phyloP scores from a whole-genome alignment of 805 yeast species.

The Nakazawaea peltata region DNA sequence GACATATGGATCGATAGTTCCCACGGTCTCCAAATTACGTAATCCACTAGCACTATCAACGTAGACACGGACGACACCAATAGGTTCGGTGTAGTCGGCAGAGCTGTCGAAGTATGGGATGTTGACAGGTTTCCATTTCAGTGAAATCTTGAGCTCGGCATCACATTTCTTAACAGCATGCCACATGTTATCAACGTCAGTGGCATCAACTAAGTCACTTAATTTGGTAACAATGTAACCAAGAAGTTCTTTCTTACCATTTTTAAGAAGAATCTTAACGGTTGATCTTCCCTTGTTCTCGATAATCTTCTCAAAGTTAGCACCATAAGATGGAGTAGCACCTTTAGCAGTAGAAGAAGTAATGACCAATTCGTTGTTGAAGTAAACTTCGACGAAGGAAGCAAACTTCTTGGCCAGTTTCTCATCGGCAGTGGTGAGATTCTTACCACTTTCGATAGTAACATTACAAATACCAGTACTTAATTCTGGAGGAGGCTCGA shows the following conservation, averaged over 20 bases:
- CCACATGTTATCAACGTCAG: constrained; percentile 74
- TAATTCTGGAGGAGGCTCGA: constrained; percentile 81
- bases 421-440: constrained; percentile 13
- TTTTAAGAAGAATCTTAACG: constrained; percentile 59
- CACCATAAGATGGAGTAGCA: constrained; percentile 58
- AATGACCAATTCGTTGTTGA: constrained; percentile 52
- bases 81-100: constrained; percentile 86
- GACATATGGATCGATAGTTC: constrained; percentile 88
- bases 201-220: constrained; percentile 64
- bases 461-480: constrained; percentile 83
- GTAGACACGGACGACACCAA: constrained; percentile 79
- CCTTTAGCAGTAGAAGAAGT: constrained; percentile 52
- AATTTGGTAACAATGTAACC: constrained; percentile 53
- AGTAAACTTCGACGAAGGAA: constrained; percentile 62
- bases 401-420: constrained; percentile 43
- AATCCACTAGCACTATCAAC: constrained; percentile 66
- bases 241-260: constrained; percentile 46
- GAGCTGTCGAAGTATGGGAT: constrained; percentile 59
- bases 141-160: constrained; percentile 65
- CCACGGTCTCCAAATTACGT: constrained; percentile 80
- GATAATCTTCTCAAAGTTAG: constrained; percentile 54
- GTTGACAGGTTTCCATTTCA: constrained; percentile 83
- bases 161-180: constrained; percentile 57
- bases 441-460: constrained; percentile 27
- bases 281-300: constrained; percentile 65